These are phyloP conservation scores for Pichia sp. DNA, from an alignment of 1,139 yeast genomes.

Conservation along the genomic window DNA sequence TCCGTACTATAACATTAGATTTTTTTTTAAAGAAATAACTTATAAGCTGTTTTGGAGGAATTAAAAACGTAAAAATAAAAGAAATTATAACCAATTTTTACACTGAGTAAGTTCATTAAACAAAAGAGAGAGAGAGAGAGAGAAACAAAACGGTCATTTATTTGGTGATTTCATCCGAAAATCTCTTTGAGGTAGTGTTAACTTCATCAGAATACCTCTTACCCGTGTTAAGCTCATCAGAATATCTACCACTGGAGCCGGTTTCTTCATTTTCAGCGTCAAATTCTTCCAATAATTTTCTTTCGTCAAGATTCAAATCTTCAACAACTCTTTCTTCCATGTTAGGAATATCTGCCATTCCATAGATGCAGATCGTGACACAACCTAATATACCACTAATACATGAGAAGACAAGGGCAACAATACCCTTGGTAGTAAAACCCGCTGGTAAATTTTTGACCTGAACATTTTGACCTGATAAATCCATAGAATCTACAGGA, in stretches of 20 bases:
- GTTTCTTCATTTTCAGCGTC: slow-evolving; percentile 4
- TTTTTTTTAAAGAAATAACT: no score
- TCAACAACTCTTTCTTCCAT: slow-evolving; percentile 45
- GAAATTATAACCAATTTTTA: no score
- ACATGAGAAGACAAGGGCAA: slow-evolving; percentile 77
- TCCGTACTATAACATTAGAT: no score
- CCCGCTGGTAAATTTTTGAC: slow-evolving; percentile 62
- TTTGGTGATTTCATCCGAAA: no score
- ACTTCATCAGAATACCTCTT: slow-evolving; percentile 9
- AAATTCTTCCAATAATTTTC: slow-evolving; percentile 15
- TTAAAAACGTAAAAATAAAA: no score
- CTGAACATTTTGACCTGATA: slow-evolving; percentile 69
- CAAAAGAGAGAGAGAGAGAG: no score
- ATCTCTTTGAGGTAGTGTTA: slow-evolving; percentile 4
- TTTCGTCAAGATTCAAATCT: slow-evolving; percentile 37
- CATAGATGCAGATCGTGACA: slow-evolving; percentile 68
- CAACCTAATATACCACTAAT: slow-evolving; percentile 76
- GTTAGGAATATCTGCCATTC: slow-evolving; percentile 64
- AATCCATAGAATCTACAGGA: slow-evolving; percentile 49
- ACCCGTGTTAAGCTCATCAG: slow-evolving; percentile 7
- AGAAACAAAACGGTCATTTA: no score
- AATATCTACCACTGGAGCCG: slow-evolving; percentile 12
- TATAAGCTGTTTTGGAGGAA: no score
- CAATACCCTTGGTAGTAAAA: slow-evolving; percentile 83
- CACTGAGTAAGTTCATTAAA: no score